Percentiles rank a stretch among this genome's conserved stretches.
Evolutionary conservation across 2,329 filamentous ascomycete genomes (phyloP).

Genomic region (Apiospora rasikravindrae): DNA sequence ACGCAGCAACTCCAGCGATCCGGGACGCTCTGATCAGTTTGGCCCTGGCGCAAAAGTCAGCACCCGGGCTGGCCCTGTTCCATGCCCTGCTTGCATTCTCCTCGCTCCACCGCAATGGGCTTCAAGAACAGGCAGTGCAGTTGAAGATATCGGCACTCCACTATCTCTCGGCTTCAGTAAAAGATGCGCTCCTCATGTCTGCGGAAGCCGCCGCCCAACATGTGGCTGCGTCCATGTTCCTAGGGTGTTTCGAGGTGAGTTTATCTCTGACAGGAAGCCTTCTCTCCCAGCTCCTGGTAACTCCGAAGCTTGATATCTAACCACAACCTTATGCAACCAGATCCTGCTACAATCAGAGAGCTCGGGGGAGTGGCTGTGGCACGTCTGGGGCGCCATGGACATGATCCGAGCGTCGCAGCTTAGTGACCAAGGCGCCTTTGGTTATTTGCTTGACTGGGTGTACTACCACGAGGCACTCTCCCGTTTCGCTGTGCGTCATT

Average conservation of each 20-base stretch:
- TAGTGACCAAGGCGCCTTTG: slow-evolving; percentile 20
- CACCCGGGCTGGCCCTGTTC: slow-evolving; percentile 29
- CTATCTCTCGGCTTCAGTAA: slow-evolving; percentile 30
- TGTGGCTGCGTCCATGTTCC: slow-evolving; percentile 38
- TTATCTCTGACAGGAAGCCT: not conserved
- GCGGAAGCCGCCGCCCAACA: slow-evolving; percentile 34
- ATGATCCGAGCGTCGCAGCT: slow-evolving; percentile 26
- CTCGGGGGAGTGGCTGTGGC: slow-evolving; percentile 37
- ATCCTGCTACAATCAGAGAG: slow-evolving; percentile 31
- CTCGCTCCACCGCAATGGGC: slow-evolving; percentile 31
- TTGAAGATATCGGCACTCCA: slow-evolving; percentile 34
- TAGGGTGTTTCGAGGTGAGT: slow-evolving; percentile 37
- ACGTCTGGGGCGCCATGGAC: slow-evolving; percentile 33
- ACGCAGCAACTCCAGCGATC: slow-evolving; percentile 24
- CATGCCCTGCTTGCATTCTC: slow-evolving; percentile 35
- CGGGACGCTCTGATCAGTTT: slow-evolving; percentile 34
- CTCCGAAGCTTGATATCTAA: not conserved
- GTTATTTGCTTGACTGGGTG: slow-evolving; percentile 35
- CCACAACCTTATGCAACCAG: slow-evolving; percentile 18
- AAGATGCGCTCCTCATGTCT: slow-evolving; percentile 23
- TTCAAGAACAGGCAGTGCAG: slow-evolving; percentile 29
- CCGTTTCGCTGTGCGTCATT: slow-evolving; percentile 36
- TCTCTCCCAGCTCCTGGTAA: not conserved
- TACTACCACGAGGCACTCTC: slow-evolving; percentile 37
- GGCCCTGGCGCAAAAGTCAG: slow-evolving; percentile 28